Percentiles rank a stretch among this genome's conserved stretches.
Evolutionary conservation across 2,329 filamentous ascomycete genomes (phyloP).

Genomic region (Penicillium sp.): DNA sequence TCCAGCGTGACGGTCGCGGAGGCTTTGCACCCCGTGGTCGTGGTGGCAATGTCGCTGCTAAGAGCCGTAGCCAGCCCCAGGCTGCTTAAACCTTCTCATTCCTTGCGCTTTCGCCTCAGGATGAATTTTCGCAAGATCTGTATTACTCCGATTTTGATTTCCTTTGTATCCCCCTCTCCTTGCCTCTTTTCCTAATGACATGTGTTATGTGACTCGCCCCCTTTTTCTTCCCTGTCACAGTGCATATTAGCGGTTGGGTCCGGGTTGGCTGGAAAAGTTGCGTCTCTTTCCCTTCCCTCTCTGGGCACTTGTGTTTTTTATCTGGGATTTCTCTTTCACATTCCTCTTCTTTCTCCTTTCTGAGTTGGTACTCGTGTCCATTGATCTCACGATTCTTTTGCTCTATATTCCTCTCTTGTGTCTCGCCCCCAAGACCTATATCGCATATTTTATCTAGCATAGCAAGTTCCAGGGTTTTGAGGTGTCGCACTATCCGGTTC

Average conservation of each 20-base stretch:
- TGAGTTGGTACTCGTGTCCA: constrained; percentile 13
- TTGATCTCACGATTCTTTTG: constrained; percentile 22
- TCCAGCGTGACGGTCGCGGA: constrained; percentile 66
- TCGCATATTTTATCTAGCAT: constrained; percentile 34
- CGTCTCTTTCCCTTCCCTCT: constrained; percentile 29
- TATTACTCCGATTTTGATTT: constrained; percentile 37
- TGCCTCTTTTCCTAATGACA: constrained; percentile 35
- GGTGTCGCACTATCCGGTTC: constrained; percentile 18
- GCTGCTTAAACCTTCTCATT: constrained; percentile 35
- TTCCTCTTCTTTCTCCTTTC: constrained; percentile 15
- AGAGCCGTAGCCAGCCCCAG: constrained; percentile 47
- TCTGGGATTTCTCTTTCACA: constrained; percentile 21
- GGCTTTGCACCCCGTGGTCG: constrained; percentile 63
- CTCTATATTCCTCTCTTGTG: constrained; percentile 22
- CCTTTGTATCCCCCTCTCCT: constrained; percentile 10
- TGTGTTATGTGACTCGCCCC: constrained; percentile 38
- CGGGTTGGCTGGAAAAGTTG: constrained; percentile 38
- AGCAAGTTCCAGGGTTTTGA: constrained; percentile 35
- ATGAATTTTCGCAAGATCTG: constrained; percentile 34
- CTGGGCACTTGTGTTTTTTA: constrained; percentile 25
- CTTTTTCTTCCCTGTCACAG: constrained; percentile 32
- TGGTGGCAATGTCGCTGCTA: constrained; percentile 55
- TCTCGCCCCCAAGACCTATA: constrained; percentile 14
- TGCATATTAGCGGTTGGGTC: constrained; percentile 44
- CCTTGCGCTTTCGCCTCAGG: constrained; percentile 6